A percentile compares a stretch with the other conserved stretches of the same genome.
These are phyloP conservation scores for Cylindrotheca closterium DNA, from an alignment of 108 stramenopile species.

Conservation along the genomic window DNA sequence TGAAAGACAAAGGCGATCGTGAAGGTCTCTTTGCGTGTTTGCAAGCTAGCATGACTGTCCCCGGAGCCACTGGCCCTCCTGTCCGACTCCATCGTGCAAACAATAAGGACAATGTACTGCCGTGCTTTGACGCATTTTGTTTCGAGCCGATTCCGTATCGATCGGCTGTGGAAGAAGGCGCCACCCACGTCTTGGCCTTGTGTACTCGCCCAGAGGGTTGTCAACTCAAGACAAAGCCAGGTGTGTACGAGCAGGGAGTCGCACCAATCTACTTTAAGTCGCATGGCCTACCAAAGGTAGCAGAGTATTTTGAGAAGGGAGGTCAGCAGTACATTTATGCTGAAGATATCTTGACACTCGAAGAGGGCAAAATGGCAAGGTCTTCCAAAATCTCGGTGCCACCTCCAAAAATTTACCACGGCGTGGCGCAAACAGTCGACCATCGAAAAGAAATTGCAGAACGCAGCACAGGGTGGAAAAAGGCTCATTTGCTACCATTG, in stretches of 20 bases:
- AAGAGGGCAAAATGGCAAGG: slow-evolving; percentile 39
- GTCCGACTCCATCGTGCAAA: slow-evolving; percentile 36
- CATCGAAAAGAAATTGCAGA: slow-evolving; percentile 7
- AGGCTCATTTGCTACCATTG: slow-evolving; percentile 69
- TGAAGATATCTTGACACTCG: slow-evolving; percentile 74
- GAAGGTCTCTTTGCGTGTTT: slow-evolving; percentile 77
- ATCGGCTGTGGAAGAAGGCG: slow-evolving; percentile 77
- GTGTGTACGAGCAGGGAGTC: slow-evolving; percentile 67
- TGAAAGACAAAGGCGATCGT: slow-evolving; percentile 21
- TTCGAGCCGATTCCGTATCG: slow-evolving; percentile 81
- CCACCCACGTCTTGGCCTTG: slow-evolving; percentile 74
- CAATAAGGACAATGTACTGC: not conserved
- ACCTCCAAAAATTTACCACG: slow-evolving; percentile 70
- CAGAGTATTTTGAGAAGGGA: slow-evolving; percentile 70
- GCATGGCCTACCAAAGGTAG: slow-evolving; percentile 53
- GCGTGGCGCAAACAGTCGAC: slow-evolving; percentile 13
- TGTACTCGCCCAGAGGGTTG: slow-evolving; percentile 60
- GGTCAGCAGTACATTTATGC: slow-evolving; percentile 83
- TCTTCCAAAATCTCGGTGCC: slow-evolving; percentile 49
- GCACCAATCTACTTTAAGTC: slow-evolving; percentile 75
- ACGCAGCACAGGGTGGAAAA: slow-evolving; percentile 41
- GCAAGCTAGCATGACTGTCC: slow-evolving; percentile 81
- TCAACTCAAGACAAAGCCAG: slow-evolving; percentile 58
- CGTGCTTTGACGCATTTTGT: slow-evolving; percentile 79
- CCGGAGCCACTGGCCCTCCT: slow-evolving; percentile 76